Percentiles rank a stretch among this genome's conserved stretches.
phyloP scores from a whole-genome alignment of 2,329 filamentous ascomycete species.

The Ustulina deusta region DNA sequence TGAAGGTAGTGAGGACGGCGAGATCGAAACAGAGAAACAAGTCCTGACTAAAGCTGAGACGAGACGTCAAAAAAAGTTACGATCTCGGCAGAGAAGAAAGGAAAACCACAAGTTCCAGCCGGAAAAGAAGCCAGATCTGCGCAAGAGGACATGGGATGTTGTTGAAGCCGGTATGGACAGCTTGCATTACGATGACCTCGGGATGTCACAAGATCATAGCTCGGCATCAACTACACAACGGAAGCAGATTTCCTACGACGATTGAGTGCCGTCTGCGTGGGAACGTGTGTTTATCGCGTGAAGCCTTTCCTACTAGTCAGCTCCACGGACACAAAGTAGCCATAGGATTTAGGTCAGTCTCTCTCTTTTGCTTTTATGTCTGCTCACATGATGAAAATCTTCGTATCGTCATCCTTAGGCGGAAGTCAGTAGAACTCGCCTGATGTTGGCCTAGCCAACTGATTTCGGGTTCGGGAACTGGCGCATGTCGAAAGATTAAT shows the following conservation, averaged over 20 bases:
- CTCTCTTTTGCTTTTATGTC: constrained; percentile 13
- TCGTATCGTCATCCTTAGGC: constrained; percentile 98
- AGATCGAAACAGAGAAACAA: constrained; percentile 50
- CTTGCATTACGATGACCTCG: constrained; percentile 69
- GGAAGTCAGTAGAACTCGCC: constrained; percentile 64
- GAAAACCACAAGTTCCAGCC: constrained; percentile 57
- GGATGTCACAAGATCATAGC: constrained; percentile 40
- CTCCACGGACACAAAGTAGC: neutral
- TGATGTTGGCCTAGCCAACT: constrained; percentile 49
- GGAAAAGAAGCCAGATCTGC: constrained; percentile 67
- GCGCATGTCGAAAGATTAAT: constrained; percentile 62
- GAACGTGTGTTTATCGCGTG: neutral
- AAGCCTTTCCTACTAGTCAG: constrained; percentile 11
- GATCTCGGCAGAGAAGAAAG: constrained; percentile 54
- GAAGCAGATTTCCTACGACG: constrained; percentile 62
- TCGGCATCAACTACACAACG: constrained; percentile 54
- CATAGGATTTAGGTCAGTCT: constrained; percentile 44
- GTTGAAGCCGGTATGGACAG: constrained; percentile 71
- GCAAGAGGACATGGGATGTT: constrained; percentile 75
- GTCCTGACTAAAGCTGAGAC: constrained; percentile 45
- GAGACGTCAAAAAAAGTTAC: constrained; percentile 53
- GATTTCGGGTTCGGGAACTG: constrained; percentile 45
- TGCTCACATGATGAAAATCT: constrained; percentile 80
- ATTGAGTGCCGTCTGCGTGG: constrained; percentile 48
- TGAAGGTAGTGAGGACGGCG: constrained; percentile 51